Evolutionary conservation across 2,329 filamentous ascomycete species (phyloP), one percentile per base, ranked within the genome.

Genomic region (Pyrenochaeta sp.): DNA sequence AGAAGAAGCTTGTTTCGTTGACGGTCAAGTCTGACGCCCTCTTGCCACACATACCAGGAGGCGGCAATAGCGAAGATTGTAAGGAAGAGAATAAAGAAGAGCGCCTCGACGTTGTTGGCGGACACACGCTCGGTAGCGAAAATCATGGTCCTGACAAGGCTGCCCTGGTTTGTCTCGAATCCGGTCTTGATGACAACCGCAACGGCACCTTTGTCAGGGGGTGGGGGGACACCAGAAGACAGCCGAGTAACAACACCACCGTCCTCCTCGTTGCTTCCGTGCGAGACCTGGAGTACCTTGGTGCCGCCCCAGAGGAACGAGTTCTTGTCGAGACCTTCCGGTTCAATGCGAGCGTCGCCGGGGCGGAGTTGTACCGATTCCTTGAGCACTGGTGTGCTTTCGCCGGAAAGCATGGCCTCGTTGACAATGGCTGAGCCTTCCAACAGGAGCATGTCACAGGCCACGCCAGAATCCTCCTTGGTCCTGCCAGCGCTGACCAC

Each of bases 1-100:
- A 99, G 84, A 46, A 99, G 83, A 26, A 99, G 84, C 82, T 99
- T 99, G 32, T 93, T 97, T 55, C 94, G 87, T 79, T 99, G 97
- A 68, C 94, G 88, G 66, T 97, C 93, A 76, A 89, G 91, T 68
- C 83, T 82, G 41, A 99, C 93, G 77, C 94, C 95, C 74, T 99
- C 93, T 51, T 92, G 85, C 94, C 94, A 99, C 47, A 99, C 94
- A 71, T 99, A 99, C 92, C 94, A 96, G 9, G 94, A 96, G 38
- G 94, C 94, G 42, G 94, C 95, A 69, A 99, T 84, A 61, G 95
- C 95, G 75, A 99, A 99, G 61, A 97, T 83, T 41, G 96, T 83
- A 19, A 99, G 82, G 81, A 99, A 99, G 47, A 99, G 81, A 57
- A 99, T 99, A 77, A 99, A 99, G 49, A 96, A 81, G n/a, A 99